Evolutionary conservation across 2,329 filamentous ascomycete genomes (phyloP), one percentile per base, ranked within the genome.

Genomic region (Cladosporium sp.): DNA sequence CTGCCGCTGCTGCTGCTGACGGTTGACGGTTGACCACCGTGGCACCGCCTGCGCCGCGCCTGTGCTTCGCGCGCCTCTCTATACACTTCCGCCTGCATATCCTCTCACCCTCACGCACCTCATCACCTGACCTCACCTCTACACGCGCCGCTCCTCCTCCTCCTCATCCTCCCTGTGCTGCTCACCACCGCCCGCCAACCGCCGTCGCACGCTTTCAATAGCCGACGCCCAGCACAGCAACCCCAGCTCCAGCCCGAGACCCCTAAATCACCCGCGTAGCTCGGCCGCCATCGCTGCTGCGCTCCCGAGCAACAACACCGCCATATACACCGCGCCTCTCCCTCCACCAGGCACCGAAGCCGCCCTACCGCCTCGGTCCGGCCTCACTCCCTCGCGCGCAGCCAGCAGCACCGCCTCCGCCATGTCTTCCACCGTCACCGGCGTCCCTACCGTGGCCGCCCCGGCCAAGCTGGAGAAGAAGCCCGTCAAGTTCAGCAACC

Each of bases 401-500:
- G 13, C 35, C n/a, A 14, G 52, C 53, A 54, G 46, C 50, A 63
- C 75, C 77, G 73, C 65, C 53, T 8, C 58, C 59, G 61, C 66
- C 66, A 67, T 67, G 61, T 62, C 69, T 59, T 62, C 69, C 59
- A 55, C 66, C 55, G 65, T 67, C 54, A 61, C 67, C 54, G 61
- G 67, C 56, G 68, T 74, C 56, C 46, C 54, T 74, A 75, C 70
- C 19, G 72, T 68, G 54, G 60, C 67, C 55, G 68, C 74, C 57
- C 44, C 54, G 74, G 76, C 70, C n/a, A 76, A 71, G 76, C 72
- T 95, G 71, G 91, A 96, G 86, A 97, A 97, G 87, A 97, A 97
- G 84, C 93, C 93, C 62, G 83, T 98, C 83, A 97, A 96, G 84
- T 97, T 97, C 82, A 95, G 90, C 79, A 98, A 98, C 78, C 75